Percentiles rank a stretch among this genome's conserved stretches.
These are phyloP conservation scores for Phytopythium litorale DNA, from an alignment of 352 stramenopile species.

Conservation along the genomic window DNA sequence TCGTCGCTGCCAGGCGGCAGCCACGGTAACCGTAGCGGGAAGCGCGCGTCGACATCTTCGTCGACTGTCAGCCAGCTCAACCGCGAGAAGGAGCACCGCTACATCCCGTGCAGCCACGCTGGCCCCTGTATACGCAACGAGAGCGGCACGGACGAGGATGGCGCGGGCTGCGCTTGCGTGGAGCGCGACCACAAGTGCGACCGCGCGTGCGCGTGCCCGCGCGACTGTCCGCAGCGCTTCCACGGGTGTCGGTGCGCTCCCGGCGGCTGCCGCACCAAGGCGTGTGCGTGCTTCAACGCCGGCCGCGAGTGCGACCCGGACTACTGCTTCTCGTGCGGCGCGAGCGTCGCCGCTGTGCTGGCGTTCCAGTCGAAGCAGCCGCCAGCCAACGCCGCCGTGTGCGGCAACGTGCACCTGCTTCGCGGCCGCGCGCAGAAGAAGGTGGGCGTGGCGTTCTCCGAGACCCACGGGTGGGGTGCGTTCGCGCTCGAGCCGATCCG, in stretches of 20 bases:
- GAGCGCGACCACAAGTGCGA: conserved; percentile 52
- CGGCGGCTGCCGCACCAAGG: conserved; percentile 49
- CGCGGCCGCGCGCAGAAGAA: conserved; percentile 48
- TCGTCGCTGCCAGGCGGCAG: background rate
- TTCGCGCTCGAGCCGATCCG: conserved; percentile 61
- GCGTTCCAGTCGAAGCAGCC: conserved; percentile 18
- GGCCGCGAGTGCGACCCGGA: conserved; percentile 70
- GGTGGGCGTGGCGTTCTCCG: conserved; percentile 62
- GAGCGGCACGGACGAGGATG: background rate
- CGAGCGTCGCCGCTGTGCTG: conserved; percentile 56
- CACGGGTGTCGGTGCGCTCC: conserved; percentile 59
- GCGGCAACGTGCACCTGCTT: conserved; percentile 62
- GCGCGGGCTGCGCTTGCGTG: conserved; percentile 37
- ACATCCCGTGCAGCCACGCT: conserved; percentile 57
- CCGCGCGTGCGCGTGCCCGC: conserved; percentile 54
- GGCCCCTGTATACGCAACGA: conserved; percentile 34
- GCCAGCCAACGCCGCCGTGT: conserved; percentile 16
- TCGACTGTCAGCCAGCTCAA: conserved; percentile 28
- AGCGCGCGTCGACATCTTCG: conserved; percentile 20
- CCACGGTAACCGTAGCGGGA: background rate
- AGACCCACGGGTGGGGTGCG: conserved; percentile 66
- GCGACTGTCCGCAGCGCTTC: conserved; percentile 60
- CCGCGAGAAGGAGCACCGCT: conserved; percentile 49
- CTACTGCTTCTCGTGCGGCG: conserved; percentile 66
- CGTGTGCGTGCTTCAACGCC: conserved; percentile 49